Evolutionary conservation across 2,329 filamentous ascomycete genomes (phyloP), one percentile per base, ranked within the genome.

Genomic region (Seiridium unicorne): DNA sequence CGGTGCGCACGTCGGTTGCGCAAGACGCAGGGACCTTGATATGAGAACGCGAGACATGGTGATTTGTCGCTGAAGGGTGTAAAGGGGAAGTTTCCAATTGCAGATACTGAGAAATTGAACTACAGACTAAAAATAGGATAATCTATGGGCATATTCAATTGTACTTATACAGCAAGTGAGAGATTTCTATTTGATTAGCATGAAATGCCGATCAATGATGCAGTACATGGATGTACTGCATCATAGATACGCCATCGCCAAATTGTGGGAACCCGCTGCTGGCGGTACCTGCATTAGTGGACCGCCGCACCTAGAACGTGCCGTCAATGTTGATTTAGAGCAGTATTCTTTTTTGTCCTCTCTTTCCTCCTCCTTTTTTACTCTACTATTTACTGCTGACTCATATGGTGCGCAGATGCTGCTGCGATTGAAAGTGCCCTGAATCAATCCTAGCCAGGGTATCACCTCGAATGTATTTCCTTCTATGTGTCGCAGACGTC

Each of bases 231-330:
- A 53, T 35, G 18, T 53, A 34, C 38, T 53, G 49, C 49, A 53
- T 53, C 49, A 53, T 53, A 53, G 49, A 31, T 35, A 53, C 49
- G 49, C 31, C 49, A 53, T 53, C 34, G 49, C 34, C 49, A 13
- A 53, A 36, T 34, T 13, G 3, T 18, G 34, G 38, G 31, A n/a
- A 36, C 32, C 5, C 38, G 31, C 32, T 11, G 3, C 32, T 35
- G 13, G 47, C 49, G 32, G 49, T 53, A 53, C 49, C 49, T 53
- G 49, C 49, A 53, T 53, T 53, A 53, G 49, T 35, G 49, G 8
- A 32, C 13, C 38, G 38, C 13, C 38, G 7, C 38, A 42, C 38
- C 2, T 42, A 13, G 38, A 7, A 7, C 13, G 38, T 8, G 7
- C 7, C 38, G 38, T 13, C 38, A 42, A 42, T 42, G 13, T 13